phyloP scores from a whole-genome alignment of 441 rosid genomes.

The Populus trichocarpa region DNA sequence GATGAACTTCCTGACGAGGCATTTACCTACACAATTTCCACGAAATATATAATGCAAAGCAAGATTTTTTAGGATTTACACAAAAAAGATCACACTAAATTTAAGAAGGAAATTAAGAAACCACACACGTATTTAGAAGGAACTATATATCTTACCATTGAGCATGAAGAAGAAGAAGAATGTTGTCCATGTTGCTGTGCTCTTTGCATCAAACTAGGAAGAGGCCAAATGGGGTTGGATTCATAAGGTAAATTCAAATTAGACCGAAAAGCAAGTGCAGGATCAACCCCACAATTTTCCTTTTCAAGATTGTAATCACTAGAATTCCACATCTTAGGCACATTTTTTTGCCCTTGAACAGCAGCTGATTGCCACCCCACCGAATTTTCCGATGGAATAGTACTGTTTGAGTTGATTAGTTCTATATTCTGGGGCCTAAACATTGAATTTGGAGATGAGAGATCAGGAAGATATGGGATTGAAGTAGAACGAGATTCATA shows the following conservation, averaged over 20 bases:
- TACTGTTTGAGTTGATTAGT: slow-evolving; percentile 11
- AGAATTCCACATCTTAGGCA: slow-evolving; percentile 30
- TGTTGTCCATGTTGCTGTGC: slow-evolving; percentile 25
- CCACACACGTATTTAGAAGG: background rate
- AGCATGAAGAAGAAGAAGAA: slow-evolving; percentile 16
- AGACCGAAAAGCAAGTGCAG: slow-evolving; percentile 20
- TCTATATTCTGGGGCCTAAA: slow-evolving; percentile 24
- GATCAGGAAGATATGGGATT: slow-evolving; percentile 16
- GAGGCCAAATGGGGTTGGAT: slow-evolving; percentile 37
- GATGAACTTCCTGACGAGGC: slow-evolving; percentile 38
- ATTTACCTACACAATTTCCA: slow-evolving; percentile 35
- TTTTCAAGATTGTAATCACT: slow-evolving; percentile 22
- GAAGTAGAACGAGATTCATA: slow-evolving; percentile 23
- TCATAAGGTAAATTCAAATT: slow-evolving; percentile 27
- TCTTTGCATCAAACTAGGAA: slow-evolving; percentile 31
- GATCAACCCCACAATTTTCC: slow-evolving; percentile 31
- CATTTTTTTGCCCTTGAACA: slow-evolving; percentile 11
- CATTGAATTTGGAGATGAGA: slow-evolving; percentile 23
- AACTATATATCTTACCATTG: slow-evolving; percentile 21
- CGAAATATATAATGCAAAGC: background rate
- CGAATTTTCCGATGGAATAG: slow-evolving; percentile 23
- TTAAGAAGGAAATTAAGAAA: background rate
- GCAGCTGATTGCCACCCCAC: slow-evolving; percentile 18
- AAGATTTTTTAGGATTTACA: background rate
- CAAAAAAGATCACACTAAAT: background rate